Evolutionary conservation across 2,329 filamentous ascomycete species (phyloP), one percentile per base, ranked within the genome.

Genomic region (Purpureocillium lavendulum): DNA sequence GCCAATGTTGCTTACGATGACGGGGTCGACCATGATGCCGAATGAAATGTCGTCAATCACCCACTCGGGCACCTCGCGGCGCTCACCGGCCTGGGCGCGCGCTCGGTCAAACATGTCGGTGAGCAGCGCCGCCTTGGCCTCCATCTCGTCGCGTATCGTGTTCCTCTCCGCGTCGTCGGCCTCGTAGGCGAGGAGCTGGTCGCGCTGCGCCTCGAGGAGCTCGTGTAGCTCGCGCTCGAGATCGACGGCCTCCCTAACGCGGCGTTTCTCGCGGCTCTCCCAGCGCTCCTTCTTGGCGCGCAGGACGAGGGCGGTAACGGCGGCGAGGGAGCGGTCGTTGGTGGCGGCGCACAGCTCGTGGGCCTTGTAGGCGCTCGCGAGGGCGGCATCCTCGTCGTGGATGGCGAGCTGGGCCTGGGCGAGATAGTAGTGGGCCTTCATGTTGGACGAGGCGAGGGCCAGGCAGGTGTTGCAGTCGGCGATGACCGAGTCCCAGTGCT

Each of bases 361-460:
- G 8, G 90, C 90, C 30, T 66, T 71, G 17, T 82, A 66, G 1
- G 85, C 87, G 42, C 77, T 78, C 1, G 70, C 62, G 12, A 94
- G 71, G 0, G 89, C 88, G 53, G 82, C 82, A 42, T 86, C 78
- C 29, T 78, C 81, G 42, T 64, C 57, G 33, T 47, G 48, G 2
- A 94, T 71, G 1, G 74, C 73, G n/a, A 94, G 69, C 48, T 94
- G 80, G 1, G 89, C 87, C 61, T 94, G 84, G 3, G 87, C 81
- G 18, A 94, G 75, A 56, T 88, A 86, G 61, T 84, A 94, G 54
- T 80, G 77, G 7, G 85, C 87, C 63, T 97, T 97, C 67, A 94
- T 82, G 51, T 75, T 80, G 7, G 50, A 39, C 4, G 73, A 68
- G 21, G 77, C 67, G 6, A 94, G 70, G 43, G 78, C 71, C 36